Conservation (phyloP, 768 basidiomycete species). For the Podaxis sp. region DNA sequence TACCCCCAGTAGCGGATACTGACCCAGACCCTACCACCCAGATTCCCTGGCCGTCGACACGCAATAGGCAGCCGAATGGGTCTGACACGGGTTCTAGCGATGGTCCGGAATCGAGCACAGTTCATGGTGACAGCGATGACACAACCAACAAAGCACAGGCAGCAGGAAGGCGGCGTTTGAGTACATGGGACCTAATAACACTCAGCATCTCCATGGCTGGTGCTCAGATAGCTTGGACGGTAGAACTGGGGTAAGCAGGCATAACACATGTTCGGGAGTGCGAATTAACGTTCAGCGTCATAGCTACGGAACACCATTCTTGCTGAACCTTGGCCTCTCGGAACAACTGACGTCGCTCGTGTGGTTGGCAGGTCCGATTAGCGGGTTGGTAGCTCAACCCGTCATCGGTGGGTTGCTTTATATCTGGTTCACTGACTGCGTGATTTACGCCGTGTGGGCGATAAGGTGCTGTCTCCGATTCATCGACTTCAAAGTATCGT, state of each 20-base stretch:
- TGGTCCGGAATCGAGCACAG: conserved; percentile 15
- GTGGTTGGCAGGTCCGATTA: conserved; percentile 95
- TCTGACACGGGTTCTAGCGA: conserved; percentile 19
- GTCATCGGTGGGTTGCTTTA: conserved; percentile 71
- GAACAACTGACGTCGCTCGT: conserved; percentile 92
- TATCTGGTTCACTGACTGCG: conserved; percentile 21
- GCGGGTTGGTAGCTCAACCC: conserved; percentile 95
- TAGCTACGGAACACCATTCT: conserved; percentile 95
- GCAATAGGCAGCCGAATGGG: conserved; percentile 29
- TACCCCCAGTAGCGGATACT: conserved; percentile 59
- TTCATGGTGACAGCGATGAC: conserved; percentile 15
- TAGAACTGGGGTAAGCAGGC: conserved; percentile 79
- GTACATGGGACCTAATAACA: conserved; percentile 76
- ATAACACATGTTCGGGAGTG: not conserved
- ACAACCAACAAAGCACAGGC: conserved; percentile 21
- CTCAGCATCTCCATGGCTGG: conserved; percentile 93
- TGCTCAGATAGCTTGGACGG: conserved; percentile 93
- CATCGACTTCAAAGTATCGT: conserved; percentile 86
- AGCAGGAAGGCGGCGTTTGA: conserved; percentile 36
- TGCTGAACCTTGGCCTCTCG: conserved; percentile 67
- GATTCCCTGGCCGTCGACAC: conserved; percentile 68
- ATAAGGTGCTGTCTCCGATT: conserved; percentile 92
- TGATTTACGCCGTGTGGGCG: conserved; percentile 27
- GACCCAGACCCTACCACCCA: conserved; percentile 77
- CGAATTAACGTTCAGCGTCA: conserved; percentile 2